Percentiles rank a stretch among this genome's conserved stretches.
Conservation (phyloP, 164 flowering plant species). For the Annona cherimola region DNA sequence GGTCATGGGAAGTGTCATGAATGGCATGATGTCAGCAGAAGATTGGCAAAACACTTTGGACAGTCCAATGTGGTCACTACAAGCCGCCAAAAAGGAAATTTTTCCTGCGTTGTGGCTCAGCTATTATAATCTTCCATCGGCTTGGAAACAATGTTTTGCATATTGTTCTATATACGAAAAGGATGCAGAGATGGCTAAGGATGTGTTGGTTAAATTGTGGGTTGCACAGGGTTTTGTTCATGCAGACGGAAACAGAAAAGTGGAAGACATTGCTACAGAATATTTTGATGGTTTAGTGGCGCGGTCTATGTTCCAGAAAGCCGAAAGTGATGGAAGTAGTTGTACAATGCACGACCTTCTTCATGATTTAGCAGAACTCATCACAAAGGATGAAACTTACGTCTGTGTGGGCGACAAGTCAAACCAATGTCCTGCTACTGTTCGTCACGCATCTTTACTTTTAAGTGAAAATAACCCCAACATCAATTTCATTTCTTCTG, state of each 20-base stretch:
- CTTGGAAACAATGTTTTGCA: constrained; percentile 11
- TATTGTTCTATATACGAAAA: constrained; percentile 9
- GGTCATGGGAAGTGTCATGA: background rate
- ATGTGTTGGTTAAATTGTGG: constrained; percentile 9
- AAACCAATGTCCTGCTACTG: background rate
- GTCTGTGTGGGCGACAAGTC: background rate
- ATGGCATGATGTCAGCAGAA: too few species aligned
- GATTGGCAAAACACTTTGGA: constrained; percentile 7
- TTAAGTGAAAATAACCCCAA: background rate
- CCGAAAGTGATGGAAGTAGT: background rate
- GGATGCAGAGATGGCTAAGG: background rate
- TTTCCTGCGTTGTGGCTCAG: constrained; percentile 9
- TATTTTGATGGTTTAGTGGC: constrained; percentile 8
- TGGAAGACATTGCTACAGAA: constrained; percentile 5
- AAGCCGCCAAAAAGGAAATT: background rate
- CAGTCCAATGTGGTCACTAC: constrained; percentile 8
- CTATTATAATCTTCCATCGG: constrained; percentile 4
- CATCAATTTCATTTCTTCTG: background rate
- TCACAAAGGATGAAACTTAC: background rate
- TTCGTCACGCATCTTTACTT: background rate
- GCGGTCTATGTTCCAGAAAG: constrained; percentile 4
- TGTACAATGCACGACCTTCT: constrained; percentile 12
- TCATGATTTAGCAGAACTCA: constrained; percentile 5
- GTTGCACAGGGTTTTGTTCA: constrained; percentile 11
- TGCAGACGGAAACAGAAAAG: background rate